phyloP scores from a whole-genome alignment of 352 stramenopile genomes.

The Aphanomyces invadans region DNA sequence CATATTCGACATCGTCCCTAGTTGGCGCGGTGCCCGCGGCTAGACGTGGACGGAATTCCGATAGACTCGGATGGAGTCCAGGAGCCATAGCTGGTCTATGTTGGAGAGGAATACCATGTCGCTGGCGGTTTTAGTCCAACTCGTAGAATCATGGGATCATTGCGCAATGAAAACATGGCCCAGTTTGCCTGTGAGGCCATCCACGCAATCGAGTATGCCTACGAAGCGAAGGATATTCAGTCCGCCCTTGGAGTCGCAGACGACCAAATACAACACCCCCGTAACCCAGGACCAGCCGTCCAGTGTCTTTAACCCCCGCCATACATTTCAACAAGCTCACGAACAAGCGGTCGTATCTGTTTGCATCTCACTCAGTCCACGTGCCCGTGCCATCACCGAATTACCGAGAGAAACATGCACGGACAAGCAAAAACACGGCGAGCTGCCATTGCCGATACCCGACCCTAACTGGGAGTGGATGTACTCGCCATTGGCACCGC shows the following conservation, averaged over 20 bases:
- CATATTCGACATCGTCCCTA: not conserved
- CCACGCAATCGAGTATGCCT: slow-evolving; percentile 88
- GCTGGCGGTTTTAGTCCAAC: not conserved
- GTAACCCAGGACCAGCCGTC: slow-evolving; percentile 93
- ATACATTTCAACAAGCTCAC: slow-evolving; percentile 93
- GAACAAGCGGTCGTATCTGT: slow-evolving; percentile 85
- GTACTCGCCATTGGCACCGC: slow-evolving; percentile 31
- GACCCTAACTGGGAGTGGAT: not conserved
- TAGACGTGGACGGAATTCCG: too few relatives aligned
- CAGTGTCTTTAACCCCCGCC: slow-evolving; percentile 92
- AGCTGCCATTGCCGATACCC: not conserved
- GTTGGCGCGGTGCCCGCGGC: too few relatives aligned
- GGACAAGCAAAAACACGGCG: slow-evolving; percentile 74
- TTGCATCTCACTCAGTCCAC: too few relatives aligned
- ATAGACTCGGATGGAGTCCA: too few relatives aligned
- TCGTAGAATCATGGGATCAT: not conserved
- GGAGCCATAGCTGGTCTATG: not conserved
- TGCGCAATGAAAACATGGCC: slow-evolving; percentile 5
- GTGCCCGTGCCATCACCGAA: slow-evolving; percentile 22
- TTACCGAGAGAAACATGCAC: slow-evolving; percentile 81
- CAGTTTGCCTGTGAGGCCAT: slow-evolving; percentile 92
- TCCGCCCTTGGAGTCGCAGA: not conserved
- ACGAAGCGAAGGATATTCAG: not conserved
- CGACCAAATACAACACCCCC: slow-evolving; percentile 68
- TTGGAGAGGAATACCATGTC: not conserved